These are phyloP conservation scores for Eimeria falciformis DNA, from an alignment of 169 alveolate species.

Conservation along the genomic window DNA sequence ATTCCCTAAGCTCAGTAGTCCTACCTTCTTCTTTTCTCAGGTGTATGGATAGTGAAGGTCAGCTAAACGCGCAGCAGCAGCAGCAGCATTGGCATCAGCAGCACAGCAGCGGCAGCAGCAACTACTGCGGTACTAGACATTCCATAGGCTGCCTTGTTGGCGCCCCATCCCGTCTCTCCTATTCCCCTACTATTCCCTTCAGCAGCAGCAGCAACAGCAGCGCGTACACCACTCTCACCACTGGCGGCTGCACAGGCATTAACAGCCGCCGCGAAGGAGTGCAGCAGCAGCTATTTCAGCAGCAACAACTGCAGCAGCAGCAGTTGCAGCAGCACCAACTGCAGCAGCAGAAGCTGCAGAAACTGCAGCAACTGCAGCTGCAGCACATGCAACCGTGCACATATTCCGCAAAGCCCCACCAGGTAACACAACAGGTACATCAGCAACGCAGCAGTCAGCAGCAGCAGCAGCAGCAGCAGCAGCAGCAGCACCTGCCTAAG, in stretches of 20 bases:
- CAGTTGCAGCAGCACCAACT: conserved; percentile 27
- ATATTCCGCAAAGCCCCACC: neutral
- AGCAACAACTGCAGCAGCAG: conserved; percentile 26
- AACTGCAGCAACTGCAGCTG: conserved; percentile 29
- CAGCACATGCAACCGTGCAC: conserved; percentile 17
- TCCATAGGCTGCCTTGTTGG: neutral
- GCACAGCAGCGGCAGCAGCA: conserved; percentile 11
- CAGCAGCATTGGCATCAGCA: too few species aligned
- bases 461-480: conserved; percentile 31
- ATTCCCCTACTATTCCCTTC: neutral
- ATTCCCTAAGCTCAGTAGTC: neutral
- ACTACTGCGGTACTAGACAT: neutral
- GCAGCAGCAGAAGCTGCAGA: conserved; percentile 29
- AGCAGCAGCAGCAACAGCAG: conserved; percentile 12
- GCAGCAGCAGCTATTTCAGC: neutral
- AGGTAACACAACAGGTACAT: neutral
- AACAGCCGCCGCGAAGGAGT: neutral
- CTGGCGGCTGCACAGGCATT: neutral
- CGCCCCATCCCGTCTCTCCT: neutral
- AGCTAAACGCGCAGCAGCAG: neutral
- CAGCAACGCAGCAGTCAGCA: neutral
- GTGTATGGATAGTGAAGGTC: neutral
- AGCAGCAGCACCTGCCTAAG: neutral
- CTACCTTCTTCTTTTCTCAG: conserved; percentile 18
- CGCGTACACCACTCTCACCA: neutral